Base-by-base conservation (phyloP, 805 yeast genomes). In the Teunomyces lycoperdinae region DNA sequence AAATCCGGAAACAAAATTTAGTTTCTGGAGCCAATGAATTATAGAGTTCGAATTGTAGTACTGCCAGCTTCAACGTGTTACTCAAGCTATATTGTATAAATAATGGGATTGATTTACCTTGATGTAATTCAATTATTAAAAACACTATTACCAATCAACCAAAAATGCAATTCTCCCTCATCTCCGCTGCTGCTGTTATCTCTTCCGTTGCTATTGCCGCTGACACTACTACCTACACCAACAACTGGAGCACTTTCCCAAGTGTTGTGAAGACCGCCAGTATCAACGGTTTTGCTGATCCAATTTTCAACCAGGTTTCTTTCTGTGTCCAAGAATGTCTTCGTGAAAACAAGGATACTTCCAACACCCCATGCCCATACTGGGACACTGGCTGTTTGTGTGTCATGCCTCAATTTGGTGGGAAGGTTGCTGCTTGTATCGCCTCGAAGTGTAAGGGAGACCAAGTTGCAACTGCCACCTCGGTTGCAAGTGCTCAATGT, bases 271-370 rank as follows among this genome's bases (percentile, higher is more conserved):
- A 74, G 49, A 72, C 78, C 14, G 79, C 79, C 27, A 54, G 70
- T 30, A 64, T 74, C 47, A 76, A 76, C 51, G 80, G 80, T 0
- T 76, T 76, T 48, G 78, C 79, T 17, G 80, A 76, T 55, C 74
- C 73, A 6, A 66, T 76, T 44, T 66, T 62, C 48, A 54, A 50
- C 27, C 43, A 53, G 9, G 58, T 74, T 29, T 80, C 80, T 17
- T 35, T 54, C 2, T 76, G 80, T 60, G 80, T 79, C 33, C 49
- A 60, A 44, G 41, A 48, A 3, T 71, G 76, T 61, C 65, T 70
- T 26, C 53, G 46, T 40, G 54, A 55, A 39, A 56, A 63, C 47
- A 68, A 74, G 42, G 64, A 66, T 8, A 52, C 56, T 38, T 63
- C 64, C 9, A 50, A 54, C 35, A 68, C 74, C 16, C 75, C 75